A percentile compares a stretch with the other conserved stretches of the same genome.
phyloP scores from a whole-genome alignment of 169 alveolate species.

The Cryptosporidium ryanae region DNA sequence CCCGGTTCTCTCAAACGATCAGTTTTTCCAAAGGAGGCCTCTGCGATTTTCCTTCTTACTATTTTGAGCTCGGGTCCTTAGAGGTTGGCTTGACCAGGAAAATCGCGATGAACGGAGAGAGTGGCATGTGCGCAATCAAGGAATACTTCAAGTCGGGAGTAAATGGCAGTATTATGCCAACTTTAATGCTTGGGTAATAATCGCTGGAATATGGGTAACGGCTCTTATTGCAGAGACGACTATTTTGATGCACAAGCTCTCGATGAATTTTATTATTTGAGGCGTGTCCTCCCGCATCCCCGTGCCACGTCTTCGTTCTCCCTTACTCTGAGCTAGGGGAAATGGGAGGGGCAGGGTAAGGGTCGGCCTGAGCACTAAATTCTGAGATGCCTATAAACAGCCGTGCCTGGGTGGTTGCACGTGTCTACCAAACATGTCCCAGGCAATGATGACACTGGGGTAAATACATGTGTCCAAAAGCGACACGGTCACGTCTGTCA shows the following conservation, averaged over 20 bases:
- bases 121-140: neutral
- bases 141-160: conserved; percentile 2
- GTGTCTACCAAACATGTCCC: too few relatives aligned
- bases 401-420: too few relatives aligned
- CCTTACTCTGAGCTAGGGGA: too few relatives aligned
- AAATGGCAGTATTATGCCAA: conserved; percentile 55
- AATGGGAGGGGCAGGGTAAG: too few relatives aligned
- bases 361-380: too few relatives aligned
- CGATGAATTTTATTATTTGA: conserved; percentile 6
- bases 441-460: too few relatives aligned
- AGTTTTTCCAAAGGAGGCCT: conserved; percentile 63
- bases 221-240: conserved; percentile 28
- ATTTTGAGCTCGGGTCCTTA: conserved; percentile 22
- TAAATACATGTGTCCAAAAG: too few relatives aligned
- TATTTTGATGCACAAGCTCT: conserved; percentile 21
- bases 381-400: too few relatives aligned
- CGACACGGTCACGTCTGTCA: too few relatives aligned
- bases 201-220: conserved; percentile 39
- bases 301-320: conserved; percentile 45
- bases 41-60: conserved; percentile 12
- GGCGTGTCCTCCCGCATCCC: conserved; percentile 55
- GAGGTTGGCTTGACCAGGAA: conserved; percentile 16
- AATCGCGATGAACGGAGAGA: neutral
- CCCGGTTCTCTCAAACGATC: conserved; percentile 10
- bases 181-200: conserved; percentile 15